Conservation (phyloP, 768 basidiomycete genomes). For the Suillus variegatus region DNA sequence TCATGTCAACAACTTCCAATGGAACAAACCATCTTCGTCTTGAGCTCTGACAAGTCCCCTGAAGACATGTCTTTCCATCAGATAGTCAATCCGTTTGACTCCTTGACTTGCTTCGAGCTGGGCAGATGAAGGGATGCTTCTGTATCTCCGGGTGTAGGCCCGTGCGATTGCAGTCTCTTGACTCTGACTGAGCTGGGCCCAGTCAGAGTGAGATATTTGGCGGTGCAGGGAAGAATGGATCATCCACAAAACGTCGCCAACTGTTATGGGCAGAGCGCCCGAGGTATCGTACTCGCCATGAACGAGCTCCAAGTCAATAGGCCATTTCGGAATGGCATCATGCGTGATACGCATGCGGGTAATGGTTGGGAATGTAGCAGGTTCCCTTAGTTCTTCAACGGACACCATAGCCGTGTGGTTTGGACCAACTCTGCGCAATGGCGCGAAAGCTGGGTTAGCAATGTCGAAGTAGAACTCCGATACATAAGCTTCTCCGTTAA, state of each 20-base stretch:
- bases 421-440: conserved; percentile 40
- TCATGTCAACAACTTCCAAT: conserved; percentile 31
- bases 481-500: conserved; percentile 52
- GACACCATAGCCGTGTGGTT: conserved; percentile 42
- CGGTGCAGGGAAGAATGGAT: conserved; percentile 50
- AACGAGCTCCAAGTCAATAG: conserved; percentile 51
- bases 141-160: conserved; percentile 38
- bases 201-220: conserved; percentile 38
- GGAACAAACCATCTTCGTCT: conserved; percentile 31
- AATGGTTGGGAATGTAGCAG: conserved; percentile 57
- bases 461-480: conserved; percentile 59
- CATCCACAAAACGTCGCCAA: conserved; percentile 58
- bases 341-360: conserved; percentile 57
- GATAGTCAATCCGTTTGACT: conserved; percentile 42
- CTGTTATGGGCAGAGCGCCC: conserved; percentile 45
- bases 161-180: conserved; percentile 34
- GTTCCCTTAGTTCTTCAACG: conserved; percentile 46
- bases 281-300: conserved; percentile 25
- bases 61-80: conserved; percentile 36
- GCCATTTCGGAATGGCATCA: conserved; percentile 61
- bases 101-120: conserved; percentile 37
- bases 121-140: conserved; percentile 30
- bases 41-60: conserved; percentile 35
- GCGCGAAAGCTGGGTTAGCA: conserved; percentile 46
- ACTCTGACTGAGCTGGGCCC: conserved; percentile 29